Evolutionary conservation across 2,329 filamentous ascomycete genomes (phyloP), one percentile per base, ranked within the genome.

Genomic region (Xylaria hypoxylon): DNA sequence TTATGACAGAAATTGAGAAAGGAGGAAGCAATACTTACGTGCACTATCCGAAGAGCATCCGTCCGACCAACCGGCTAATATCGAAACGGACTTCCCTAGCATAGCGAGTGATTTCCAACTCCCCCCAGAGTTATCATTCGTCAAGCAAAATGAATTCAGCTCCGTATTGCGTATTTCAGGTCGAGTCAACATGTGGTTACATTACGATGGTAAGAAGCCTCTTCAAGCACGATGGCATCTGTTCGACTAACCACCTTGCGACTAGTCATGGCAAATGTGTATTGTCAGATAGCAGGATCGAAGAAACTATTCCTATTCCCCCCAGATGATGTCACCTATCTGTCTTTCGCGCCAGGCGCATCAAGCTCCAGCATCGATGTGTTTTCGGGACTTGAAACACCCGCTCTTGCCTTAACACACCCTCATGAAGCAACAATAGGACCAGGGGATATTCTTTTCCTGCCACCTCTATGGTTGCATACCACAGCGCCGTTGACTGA

Each of bases 381-480:
- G 24, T 93, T 95, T 63, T 80, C 83, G 3, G 78, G 77, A 5
- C 74, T 87, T 0, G 73, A 81, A 13, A 77, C 80, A 3, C 68
- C 77, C 2, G 76, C 76, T 17, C 78, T 87, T 7, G 73, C 76
- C 4, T 71, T 71, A 10, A 89, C 89, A 0, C 88, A 87, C 63
- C 92, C 92, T 0, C 83, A 91, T 67, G 88, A 93, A 78, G 90
- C 89, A 0, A 73, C 84, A 0, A 81, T 97, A 4, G 77, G 82
- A 0, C 87, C 91, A 0, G 93, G 93, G 1, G 93, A 97, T 64
- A 85, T 94, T 2, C 80, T 97, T 8, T 95, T 92, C 77, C 85
- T 97, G 33, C 94, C 94, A 0, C 88, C 92, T 0, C 84, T 96
- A 72, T 97, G 94, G 94, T 84, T 92, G 13, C 94, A 97, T 77